Evolutionary conservation across 2,329 filamentous ascomycete species (phyloP), one percentile per base, ranked within the genome.

Genomic region (Setomelanomma holmii): DNA sequence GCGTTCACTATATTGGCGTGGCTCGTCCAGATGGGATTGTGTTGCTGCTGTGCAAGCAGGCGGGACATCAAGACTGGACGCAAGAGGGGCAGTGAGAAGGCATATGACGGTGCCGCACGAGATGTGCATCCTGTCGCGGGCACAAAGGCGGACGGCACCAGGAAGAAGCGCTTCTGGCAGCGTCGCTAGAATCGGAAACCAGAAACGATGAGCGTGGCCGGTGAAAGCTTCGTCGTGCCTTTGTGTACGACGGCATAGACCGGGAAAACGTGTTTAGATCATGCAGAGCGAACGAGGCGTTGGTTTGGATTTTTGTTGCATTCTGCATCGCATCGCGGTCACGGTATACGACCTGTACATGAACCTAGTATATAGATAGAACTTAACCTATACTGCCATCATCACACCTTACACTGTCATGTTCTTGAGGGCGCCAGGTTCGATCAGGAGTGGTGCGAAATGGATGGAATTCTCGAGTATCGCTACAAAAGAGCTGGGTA

Each of bases 31-130:
- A 78, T 89, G 22, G 85, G 87, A 24, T 82, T 93, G 73, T 90
- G 88, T 63, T 96, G 91, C 74, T 96, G 90, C 72, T 90, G 88
- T 67, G 82, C 82, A 11, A 82, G 79, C 35, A 70, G 81, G 42
- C 72, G 84, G 53, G 84, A 87, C 56, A 74, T 86, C 21, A 74
- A 68, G 60, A 79, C 65, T 11, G 79, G 79, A 7, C 72, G 73
- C 63, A 81, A 80, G 75, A 73, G 64, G 54, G 78, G 79, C 2
- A 77, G 64, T 24, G 66, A 72, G 53, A 69, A 72, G 55, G 70
- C 70, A 6, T 72, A 73, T 45, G 55, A 64, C 19, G 52, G 52
- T 24, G 35, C 17, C 12, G 27, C 36, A 39, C 41, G 40, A n/a
- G 52, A 49, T 23, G 49, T 53, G 19, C 46, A 19, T 23, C 33